Evolutionary conservation across 2,329 filamentous ascomycete species (phyloP), one percentile per base, ranked within the genome.

Genomic region (Pseudogymnoascus sp.): DNA sequence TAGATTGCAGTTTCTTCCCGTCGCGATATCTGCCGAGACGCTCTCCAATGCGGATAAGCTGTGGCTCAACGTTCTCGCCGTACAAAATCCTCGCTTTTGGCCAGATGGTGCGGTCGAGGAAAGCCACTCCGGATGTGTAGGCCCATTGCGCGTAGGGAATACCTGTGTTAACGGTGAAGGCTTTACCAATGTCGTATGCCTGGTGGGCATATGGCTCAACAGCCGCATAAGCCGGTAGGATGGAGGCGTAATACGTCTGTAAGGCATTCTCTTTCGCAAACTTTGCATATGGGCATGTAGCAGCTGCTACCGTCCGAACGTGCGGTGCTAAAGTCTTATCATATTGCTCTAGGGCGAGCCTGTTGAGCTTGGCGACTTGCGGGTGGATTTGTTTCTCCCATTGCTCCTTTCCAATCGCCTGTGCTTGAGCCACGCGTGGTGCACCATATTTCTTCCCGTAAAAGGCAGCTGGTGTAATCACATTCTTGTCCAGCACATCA

Each of bases 1-100:
- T 82, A 37, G 84, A 81, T 68, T 86, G 81, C 22, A 89, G 69
- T 68, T 84, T 86, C 72, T 84, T 85, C 19, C 84, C 84, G 69
- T 84, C 81, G 22, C 81, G 76, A 63, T 92, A 90, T 59, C 89
- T 82, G 41, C 92, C 93, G 10, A 99, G 83, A 53, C 93, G 87
- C 77, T 97, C 89, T 11, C 91, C 90, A 70, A 99, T 98, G 70
- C 92, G 91, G 63, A 93, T 84, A 12, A 99, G 82, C 75, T 99
- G 96, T 12, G 96, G 96, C 77, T 98, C 93, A 3, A 99, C 93
- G 70, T 96, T 96, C 72, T 96, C 88, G 10, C 88, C 84, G 72
- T 98, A 98, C 4, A 97, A 78, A 12, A 89, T 82, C 26, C 89
- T 86, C 10, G 97, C 66, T 67, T 89, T 88, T 1, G 93, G 93